Base-by-base conservation (phyloP, 768 basidiomycete species). In the Butyriboletus loyo region DNA sequence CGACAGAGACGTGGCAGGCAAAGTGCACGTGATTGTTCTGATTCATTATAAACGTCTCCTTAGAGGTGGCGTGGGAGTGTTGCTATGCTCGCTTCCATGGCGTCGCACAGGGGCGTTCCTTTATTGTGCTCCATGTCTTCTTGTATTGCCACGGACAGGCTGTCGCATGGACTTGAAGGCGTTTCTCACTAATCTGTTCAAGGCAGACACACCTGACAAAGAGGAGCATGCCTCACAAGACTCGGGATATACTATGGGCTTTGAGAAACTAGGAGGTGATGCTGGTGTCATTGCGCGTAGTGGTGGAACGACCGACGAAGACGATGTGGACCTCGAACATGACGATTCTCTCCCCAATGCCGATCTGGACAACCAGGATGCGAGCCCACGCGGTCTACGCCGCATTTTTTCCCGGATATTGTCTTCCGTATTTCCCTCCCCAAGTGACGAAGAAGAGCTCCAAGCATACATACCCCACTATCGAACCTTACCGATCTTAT, bases 401-500 rank as follows among this genome's bases (percentile, higher is more conserved):
- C 45, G 49, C 19, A 30, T 53, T 21, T 22, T 43, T 19, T 52
- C 61, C 25, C 10, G 45, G n/a, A 36, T 56, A 41, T 46, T 31
- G 14, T 53, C 57, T 2, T 44, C 21, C n/a, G 0, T 65, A 30
- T 54, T 41, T 42, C 66, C 62, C n/a, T 47, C 66, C 2, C 54
- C 58, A 19, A 61, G 11, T 5, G 19, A 52, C 10, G 67, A 69
- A 39, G 64, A 64, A 39, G 60, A 64, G 34, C 55, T 69, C 0
- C 68, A 66, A 31, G 50, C 62, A 28, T 78, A 75, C 50, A 62
- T 78, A 28, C 83, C 85, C 22, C 79, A 80, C 46, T 86, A 85
- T 63, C 83, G 89, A 17, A 72, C 72, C 46, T 69, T 82, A 5
- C 87, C 87, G 0, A 83, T 89, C 37, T 51, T 89, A 9, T 82